A percentile compares a stretch with the other conserved stretches of the same genome.
Evolutionary conservation across 257 asterid genomes (phyloP).

Genomic region (Henckelia pumila): DNA sequence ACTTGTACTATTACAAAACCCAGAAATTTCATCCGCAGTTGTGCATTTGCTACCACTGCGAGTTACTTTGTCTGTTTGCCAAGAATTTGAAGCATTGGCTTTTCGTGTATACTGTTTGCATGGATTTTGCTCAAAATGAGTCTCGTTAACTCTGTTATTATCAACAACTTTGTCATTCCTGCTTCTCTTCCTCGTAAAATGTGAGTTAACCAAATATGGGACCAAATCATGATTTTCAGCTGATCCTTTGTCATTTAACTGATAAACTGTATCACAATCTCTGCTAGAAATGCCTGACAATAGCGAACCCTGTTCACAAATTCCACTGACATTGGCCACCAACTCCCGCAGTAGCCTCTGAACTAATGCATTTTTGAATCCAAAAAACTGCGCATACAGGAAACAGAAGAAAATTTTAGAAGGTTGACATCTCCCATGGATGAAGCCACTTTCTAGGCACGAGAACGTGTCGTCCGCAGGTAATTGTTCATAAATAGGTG

Average conservation of each 20-base stretch:
- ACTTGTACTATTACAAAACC: constrained; percentile 23
- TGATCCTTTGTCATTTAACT: constrained; percentile 32
- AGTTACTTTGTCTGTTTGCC: constrained; percentile 30
- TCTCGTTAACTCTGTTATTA: constrained; percentile 25
- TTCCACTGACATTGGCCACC: constrained; percentile 65
- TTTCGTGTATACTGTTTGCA: constrained; percentile 27
- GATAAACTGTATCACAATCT: constrained; percentile 35
- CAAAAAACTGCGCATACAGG: constrained; percentile 65
- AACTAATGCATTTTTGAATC: constrained; percentile 81
- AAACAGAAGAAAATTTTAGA: constrained; percentile 17
- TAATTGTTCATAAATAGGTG: too few species aligned
- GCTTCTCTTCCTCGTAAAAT: constrained; percentile 59
- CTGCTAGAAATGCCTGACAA: constrained; percentile 34
- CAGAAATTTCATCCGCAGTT: constrained; percentile 28
- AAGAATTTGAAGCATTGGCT: constrained; percentile 31
- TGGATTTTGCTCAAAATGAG: constrained; percentile 28
- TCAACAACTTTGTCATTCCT: constrained; percentile 36
- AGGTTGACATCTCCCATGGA: background rate
- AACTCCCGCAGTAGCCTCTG: constrained; percentile 83
- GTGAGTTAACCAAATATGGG: constrained; percentile 35
- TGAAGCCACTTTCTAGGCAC: too few species aligned
- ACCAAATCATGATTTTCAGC: constrained; percentile 37
- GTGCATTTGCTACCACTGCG: constrained; percentile 20
- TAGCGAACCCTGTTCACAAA: constrained; percentile 42
- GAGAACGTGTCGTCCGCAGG: too few species aligned